Evolutionary conservation across 2,329 filamentous ascomycete species (phyloP).

Genomic region (Xylaria sp.): DNA sequence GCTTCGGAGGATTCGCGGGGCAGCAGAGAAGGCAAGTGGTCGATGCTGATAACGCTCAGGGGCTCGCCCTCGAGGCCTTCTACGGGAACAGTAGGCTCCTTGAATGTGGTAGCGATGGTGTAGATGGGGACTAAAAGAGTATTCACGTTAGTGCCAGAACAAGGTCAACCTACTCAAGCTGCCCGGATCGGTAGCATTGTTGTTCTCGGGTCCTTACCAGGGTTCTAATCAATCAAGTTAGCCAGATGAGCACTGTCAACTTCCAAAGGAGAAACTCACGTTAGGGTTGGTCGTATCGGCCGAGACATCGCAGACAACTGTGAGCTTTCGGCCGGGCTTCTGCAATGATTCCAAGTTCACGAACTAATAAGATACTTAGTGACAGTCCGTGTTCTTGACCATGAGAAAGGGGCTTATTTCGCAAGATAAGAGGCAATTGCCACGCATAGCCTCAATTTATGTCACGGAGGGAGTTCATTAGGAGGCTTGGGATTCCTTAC

Average conservation of each 20-base stretch:
- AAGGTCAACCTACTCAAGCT: not conserved
- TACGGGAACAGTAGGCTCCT: conserved; percentile 77
- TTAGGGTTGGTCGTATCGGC: conserved; percentile 70
- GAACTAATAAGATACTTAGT: conserved; percentile 65
- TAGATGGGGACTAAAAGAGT: conserved; percentile 65
- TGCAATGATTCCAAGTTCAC: conserved; percentile 66
- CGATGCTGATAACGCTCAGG: conserved; percentile 79
- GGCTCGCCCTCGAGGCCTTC: conserved; percentile 53
- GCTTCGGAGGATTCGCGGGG: conserved; percentile 82
- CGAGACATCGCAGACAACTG: conserved; percentile 74
- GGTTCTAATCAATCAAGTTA: conserved; percentile 37
- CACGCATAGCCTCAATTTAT: not conserved
- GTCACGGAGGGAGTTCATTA: not conserved
- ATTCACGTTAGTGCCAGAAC: conserved; percentile 7
- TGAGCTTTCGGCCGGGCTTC: conserved; percentile 63
- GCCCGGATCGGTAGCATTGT: not conserved
- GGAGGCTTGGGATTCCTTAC: not conserved
- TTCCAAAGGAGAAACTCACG: conserved; percentile 16
- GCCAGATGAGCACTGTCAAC: not conserved
- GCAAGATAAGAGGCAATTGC: too few species aligned
- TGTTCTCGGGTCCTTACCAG: conserved; percentile 20
- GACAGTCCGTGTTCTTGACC: too few species aligned
- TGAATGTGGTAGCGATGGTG: conserved; percentile 72
- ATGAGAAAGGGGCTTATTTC: too few species aligned
- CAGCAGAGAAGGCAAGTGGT: conserved; percentile 77